A percentile compares a stretch with the other conserved stretches of the same genome.
These are phyloP conservation scores for Brassica cretica DNA, from an alignment of 345 rosid genomes.

Conservation along the genomic window DNA sequence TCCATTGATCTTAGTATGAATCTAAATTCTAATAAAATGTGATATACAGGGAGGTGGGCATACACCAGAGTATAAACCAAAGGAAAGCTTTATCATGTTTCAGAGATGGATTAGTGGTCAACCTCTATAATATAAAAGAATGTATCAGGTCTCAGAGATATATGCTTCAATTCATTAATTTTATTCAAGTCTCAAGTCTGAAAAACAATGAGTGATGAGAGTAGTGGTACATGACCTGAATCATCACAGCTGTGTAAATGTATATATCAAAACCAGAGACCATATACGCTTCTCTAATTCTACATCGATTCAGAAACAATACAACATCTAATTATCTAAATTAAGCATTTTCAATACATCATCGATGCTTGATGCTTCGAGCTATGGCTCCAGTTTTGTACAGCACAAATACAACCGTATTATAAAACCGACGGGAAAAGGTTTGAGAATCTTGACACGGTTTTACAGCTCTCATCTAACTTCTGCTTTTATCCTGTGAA, in stretches of 20 bases:
- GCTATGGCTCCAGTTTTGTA: slow-evolving; percentile 31
- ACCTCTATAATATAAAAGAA: not conserved
- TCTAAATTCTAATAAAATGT: not conserved
- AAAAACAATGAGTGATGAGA: not conserved
- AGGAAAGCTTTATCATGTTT: slow-evolving; percentile 47
- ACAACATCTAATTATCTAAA: slow-evolving; percentile 18
- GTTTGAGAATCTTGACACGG: slow-evolving; percentile 17
- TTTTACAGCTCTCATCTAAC: slow-evolving; percentile 32
- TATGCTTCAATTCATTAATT: too few species aligned
- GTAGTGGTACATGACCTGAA: not conserved
- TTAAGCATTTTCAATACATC: slow-evolving; percentile 16
- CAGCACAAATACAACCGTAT: slow-evolving; percentile 15
- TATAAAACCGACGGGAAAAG: not conserved
- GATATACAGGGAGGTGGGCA: slow-evolving; percentile 64
- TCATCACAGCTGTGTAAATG: slow-evolving; percentile 24
- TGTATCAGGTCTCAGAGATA: too few species aligned
- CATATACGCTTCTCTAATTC: slow-evolving; percentile 9
- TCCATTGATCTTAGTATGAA: not conserved
- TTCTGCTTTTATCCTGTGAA: slow-evolving; percentile 31
- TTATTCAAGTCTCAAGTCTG: not conserved
- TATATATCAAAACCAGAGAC: slow-evolving; percentile 25
- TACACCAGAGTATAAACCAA: slow-evolving; percentile 49
- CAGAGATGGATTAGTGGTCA: slow-evolving; percentile 24
- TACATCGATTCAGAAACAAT: slow-evolving; percentile 14
- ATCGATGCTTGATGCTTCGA: not conserved